These are phyloP conservation scores for Blakeslea trispora DNA, from an alignment of 371 early-diverging fungal species.

Conservation along the genomic window DNA sequence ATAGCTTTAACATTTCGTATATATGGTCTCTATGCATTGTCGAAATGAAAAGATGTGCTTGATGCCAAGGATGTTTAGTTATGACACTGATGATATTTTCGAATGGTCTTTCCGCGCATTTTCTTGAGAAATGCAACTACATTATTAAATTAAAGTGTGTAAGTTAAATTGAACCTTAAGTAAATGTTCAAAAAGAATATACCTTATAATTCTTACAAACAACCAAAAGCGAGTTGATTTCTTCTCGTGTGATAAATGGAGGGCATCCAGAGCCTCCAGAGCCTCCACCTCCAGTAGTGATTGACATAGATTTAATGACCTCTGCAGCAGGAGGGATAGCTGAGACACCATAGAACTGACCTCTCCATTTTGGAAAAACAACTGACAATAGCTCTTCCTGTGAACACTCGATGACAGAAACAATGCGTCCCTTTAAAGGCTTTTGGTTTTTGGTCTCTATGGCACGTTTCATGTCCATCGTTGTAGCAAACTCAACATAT, in stretches of 20 bases:
- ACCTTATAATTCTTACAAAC: constrained; percentile 79
- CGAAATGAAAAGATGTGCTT: constrained; percentile 53
- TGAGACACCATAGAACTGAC: constrained; percentile 50
- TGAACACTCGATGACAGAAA: constrained; percentile 58
- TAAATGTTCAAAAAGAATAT: constrained; percentile 7
- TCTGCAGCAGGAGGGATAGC: constrained; percentile 43
- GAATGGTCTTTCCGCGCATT: constrained; percentile 78
- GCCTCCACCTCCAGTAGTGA: constrained; percentile 47
- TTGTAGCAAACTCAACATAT: constrained; percentile 61
- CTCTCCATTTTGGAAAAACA: constrained; percentile 72
- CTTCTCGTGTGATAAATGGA: constrained; percentile 72
- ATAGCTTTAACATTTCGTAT: constrained; percentile 73
- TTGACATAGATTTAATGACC: constrained; percentile 45
- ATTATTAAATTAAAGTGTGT: background rate
- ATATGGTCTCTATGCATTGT: constrained; percentile 76
- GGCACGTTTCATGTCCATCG: constrained; percentile 44
- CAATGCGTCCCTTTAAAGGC: constrained; percentile 67
- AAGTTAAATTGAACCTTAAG: background rate
- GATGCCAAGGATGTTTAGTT: constrained; percentile 78
- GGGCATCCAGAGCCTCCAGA: constrained; percentile 40
- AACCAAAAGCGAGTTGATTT: constrained; percentile 69
- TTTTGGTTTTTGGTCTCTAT: constrained; percentile 56
- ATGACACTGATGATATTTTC: constrained; percentile 77
- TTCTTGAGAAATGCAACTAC: constrained; percentile 74
- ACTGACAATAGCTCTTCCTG: constrained; percentile 69